Percentiles rank a stretch among this genome's conserved stretches.
Conservation (phyloP, 805 yeast species). For the Candida gorgasii region DNA sequence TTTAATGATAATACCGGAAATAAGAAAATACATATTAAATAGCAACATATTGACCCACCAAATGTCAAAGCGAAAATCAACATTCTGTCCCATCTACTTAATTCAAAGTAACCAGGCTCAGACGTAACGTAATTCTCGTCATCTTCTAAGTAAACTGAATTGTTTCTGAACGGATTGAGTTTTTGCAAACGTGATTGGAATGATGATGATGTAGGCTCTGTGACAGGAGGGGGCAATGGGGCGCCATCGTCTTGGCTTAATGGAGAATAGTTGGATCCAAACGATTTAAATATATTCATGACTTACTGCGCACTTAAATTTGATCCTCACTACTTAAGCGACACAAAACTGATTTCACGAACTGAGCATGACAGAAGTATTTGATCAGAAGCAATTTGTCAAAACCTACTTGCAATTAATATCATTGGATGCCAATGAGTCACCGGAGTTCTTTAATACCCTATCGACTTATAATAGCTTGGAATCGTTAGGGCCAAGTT, state of each 20-base stretch:
- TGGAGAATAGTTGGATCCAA: slow-evolving; percentile 29
- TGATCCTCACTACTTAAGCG: no score
- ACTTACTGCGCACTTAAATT: not conserved
- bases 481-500: slow-evolving; percentile 44
- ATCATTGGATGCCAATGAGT: slow-evolving; percentile 40
- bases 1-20: slow-evolving; percentile 44
- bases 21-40: slow-evolving; percentile 42
- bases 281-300: slow-evolving; percentile 43
- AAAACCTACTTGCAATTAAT: slow-evolving; percentile 50
- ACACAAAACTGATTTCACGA: no score
- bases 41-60: slow-evolving; percentile 43
- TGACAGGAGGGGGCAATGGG: slow-evolving; percentile 41
- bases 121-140: slow-evolving; percentile 45
- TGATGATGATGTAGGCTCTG: slow-evolving; percentile 22
- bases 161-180: slow-evolving; percentile 40
- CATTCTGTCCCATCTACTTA: slow-evolving; percentile 49
- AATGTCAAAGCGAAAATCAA: slow-evolving; percentile 44
- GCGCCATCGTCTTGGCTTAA: slow-evolving; percentile 35
- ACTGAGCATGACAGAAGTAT: slow-evolving; percentile 1
- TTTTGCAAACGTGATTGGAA: slow-evolving; percentile 32
- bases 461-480: slow-evolving; percentile 30
- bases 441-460: slow-evolving; percentile 32
- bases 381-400: slow-evolving; percentile 45
- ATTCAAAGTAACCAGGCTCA: slow-evolving; percentile 44
- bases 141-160: slow-evolving; percentile 41